Base-by-base conservation (phyloP, 2,329 filamentous ascomycete genomes). In the Penicillium sp. region DNA sequence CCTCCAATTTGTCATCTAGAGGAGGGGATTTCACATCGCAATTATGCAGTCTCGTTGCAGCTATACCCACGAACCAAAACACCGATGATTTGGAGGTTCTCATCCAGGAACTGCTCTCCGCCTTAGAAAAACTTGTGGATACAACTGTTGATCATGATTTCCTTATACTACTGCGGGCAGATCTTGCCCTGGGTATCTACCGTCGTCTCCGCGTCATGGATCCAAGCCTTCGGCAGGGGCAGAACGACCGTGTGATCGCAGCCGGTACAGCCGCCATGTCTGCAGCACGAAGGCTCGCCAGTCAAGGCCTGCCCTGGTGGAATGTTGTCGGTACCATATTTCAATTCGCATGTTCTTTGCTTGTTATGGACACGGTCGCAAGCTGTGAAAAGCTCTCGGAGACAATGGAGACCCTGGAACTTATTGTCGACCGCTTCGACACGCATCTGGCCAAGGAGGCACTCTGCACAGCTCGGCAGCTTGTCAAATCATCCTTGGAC, bases 261-360 rank as follows among this genome's bases (percentile, higher is more conserved):
- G 67, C 72, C 18, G 74, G 75, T 1, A 68, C 66, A 25, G 57
- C 62, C 22, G 70, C 73, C 7, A 58, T 76, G 1, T 60, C 63
- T 8, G 73, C 75, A 4, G 70, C 75, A 5, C 62, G 63, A 6
- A 65, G 65, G 20, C 56, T 77, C 3, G 67, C 73, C 3, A 65
- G 68, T n/a, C 65, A 65, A 41, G 62, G 67, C 7, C 69, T 65
- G 18, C 74, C 74, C 4, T 78, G 75, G 75, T 79, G 76, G 76
- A 77, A 77, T 55, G 66, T 77, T 1, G 59, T 78, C 2, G 71
- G 72, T 46, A 71, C 72, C 0, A 67, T 72, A 0, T 79, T 79
- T 47, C 76, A 78, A 54, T 77, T 75, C 41, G 63, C 75, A 9
- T 78, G 75, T 57, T 70, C 75, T 26, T 62, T 74, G 4, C 66